A percentile compares a stretch with the other conserved stretches of the same genome.
Conservation (phyloP, 768 basidiomycete species). For the Tricholoma saponaceum region DNA sequence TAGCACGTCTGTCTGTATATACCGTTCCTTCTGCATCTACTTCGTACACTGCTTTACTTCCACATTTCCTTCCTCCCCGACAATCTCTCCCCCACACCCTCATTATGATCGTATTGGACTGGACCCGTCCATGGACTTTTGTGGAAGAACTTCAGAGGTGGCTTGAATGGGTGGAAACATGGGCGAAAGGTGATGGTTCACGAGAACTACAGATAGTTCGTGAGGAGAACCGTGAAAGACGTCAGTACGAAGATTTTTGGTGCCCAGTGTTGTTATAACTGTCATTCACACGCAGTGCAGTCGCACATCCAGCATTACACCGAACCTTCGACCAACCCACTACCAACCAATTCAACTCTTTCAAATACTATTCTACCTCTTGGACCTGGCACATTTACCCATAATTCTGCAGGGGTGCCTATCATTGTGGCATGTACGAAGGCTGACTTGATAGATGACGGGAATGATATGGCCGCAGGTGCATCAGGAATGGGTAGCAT, state of each 20-base stretch:
- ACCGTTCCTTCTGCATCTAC: conserved; percentile 81
- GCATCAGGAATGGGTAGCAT: conserved; percentile 83
- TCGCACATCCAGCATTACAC: conserved; percentile 86
- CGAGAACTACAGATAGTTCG: conserved; percentile 70
- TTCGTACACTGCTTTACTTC: conserved; percentile 67
- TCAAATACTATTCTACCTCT: conserved; percentile 75
- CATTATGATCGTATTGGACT: conserved; percentile 86
- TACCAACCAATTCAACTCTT: conserved; percentile 58
- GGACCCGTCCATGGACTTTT: conserved; percentile 94
- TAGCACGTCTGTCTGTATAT: conserved; percentile 87
- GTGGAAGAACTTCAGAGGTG: conserved; percentile 80
- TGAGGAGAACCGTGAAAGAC: conserved; percentile 79
- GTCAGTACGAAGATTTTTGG: conserved; percentile 42
- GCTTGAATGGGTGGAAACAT: conserved; percentile 82
- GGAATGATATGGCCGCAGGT: conserved; percentile 67
- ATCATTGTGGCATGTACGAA: conserved; percentile 90
- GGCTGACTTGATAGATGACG: conserved; percentile 89
- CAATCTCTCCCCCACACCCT: conserved; percentile 65
- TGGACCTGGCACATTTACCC: conserved; percentile 79
- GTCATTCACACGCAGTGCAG: conserved; percentile 55
- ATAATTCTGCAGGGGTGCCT: conserved; percentile 82
- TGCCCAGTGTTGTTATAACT: conserved; percentile 3
- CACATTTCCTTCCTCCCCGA: conserved; percentile 75
- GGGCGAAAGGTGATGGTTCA: conserved; percentile 67
- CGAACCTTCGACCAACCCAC: conserved; percentile 68